phyloP scores from a whole-genome alignment of 495 filamentous ascomycete species.

The Tuber borchii region DNA sequence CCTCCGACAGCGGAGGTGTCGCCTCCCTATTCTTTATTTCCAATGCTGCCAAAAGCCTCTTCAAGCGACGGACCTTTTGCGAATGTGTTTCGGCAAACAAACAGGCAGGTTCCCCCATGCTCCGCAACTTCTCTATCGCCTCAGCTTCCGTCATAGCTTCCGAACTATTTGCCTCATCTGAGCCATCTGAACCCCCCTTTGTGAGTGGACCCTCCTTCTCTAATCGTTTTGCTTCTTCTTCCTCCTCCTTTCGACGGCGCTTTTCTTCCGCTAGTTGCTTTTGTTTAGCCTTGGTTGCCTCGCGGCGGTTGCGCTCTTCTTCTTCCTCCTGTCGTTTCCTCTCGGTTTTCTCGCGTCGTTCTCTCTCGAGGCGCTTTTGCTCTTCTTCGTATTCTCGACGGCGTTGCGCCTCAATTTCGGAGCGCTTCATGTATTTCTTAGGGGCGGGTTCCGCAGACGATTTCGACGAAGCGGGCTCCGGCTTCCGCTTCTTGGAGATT shows the following conservation, averaged over 20 bases:
- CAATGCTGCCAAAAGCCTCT: slow-evolving; percentile 49
- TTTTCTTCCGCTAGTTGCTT: slow-evolving; percentile 72
- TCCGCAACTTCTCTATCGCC: slow-evolving; percentile 60
- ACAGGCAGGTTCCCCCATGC: slow-evolving; percentile 61
- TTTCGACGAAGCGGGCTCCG: slow-evolving; percentile 38
- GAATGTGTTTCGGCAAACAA: slow-evolving; percentile 82
- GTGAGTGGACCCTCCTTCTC: slow-evolving; percentile 15
- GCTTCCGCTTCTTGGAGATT: slow-evolving; percentile 65
- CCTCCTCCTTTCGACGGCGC: slow-evolving; percentile 57
- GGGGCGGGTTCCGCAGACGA: slow-evolving; percentile 39
- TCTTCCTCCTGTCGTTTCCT: slow-evolving; percentile 89
- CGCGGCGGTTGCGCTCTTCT: slow-evolving; percentile 63
- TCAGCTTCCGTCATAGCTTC: slow-evolving; percentile 69
- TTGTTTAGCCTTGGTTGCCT: slow-evolving; percentile 70
- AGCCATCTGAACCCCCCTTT: slow-evolving; percentile 34
- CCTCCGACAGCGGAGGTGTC: slow-evolving; percentile 61
- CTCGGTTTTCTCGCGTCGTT: slow-evolving; percentile 58
- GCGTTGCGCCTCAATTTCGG: slow-evolving; percentile 78
- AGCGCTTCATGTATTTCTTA: slow-evolving; percentile 81
- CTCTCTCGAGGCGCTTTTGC: slow-evolving; percentile 61
- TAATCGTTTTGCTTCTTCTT: slow-evolving; percentile 46
- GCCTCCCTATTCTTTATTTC: slow-evolving; percentile 51
- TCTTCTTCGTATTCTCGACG: slow-evolving; percentile 72
- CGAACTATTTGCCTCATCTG: slow-evolving; percentile 46
- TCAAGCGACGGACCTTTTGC: slow-evolving; percentile 62